Conservation (phyloP, 2,329 filamentous ascomycete genomes). For the Aspergillus cejpii region DNA sequence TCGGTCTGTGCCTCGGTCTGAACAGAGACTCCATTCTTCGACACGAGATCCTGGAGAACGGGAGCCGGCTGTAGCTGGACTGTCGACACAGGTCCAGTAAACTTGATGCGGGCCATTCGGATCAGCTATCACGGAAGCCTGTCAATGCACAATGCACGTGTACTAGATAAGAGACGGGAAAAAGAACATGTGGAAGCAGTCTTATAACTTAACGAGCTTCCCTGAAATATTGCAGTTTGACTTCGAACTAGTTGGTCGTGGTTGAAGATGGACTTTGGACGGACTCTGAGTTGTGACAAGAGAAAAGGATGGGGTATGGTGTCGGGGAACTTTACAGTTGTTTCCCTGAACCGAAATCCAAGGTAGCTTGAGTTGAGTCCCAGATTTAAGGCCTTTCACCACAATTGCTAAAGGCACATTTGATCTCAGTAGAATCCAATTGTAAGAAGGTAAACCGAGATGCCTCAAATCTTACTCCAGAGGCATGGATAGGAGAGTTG, state of each 20-base stretch:
- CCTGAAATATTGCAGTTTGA: neutral
- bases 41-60: slow-evolving; percentile 2
- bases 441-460: too few relatives aligned
- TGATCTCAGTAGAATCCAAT: too few relatives aligned
- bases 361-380: neutral
- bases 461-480: too few relatives aligned
- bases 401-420: neutral
- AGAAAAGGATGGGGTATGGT: neutral
- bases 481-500: too few relatives aligned
- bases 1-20: slow-evolving; percentile 13
- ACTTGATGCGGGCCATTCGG: slow-evolving; percentile 24
- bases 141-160: neutral
- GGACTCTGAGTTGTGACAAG: neutral
- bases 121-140: neutral
- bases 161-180: neutral
- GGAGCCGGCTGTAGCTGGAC: slow-evolving; percentile 15
- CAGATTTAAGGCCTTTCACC: neutral
- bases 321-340: neutral
- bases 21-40: slow-evolving; percentile 6
- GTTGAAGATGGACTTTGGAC: neutral
- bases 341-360: neutral
- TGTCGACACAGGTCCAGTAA: slow-evolving; percentile 15
- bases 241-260: neutral
- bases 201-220: neutral
- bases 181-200: neutral